phyloP scores from a whole-genome alignment of 2,329 filamentous ascomycete species.

The Colletotrichum euphorbiae region DNA sequence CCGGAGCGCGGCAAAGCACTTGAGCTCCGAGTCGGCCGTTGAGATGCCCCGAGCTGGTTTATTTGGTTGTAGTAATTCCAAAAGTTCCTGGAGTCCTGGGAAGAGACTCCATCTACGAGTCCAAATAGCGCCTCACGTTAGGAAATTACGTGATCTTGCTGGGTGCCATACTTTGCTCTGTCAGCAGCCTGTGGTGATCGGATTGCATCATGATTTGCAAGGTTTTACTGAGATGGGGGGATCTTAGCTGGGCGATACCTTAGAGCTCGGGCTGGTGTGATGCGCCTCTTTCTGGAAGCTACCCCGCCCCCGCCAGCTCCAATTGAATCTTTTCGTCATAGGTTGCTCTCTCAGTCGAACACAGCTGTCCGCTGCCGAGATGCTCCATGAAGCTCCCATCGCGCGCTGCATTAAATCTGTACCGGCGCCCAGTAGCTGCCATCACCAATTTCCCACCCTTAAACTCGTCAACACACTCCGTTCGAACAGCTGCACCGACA shows the following conservation, averaged over 20 bases:
- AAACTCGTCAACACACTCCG: background rate
- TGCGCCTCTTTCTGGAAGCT: background rate
- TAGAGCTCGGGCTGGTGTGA: background rate
- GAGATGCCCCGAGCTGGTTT: background rate
- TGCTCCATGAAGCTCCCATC: constrained; percentile 35
- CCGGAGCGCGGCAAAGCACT: too few species aligned
- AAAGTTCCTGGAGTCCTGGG: background rate
- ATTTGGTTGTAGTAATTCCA: constrained; percentile 11
- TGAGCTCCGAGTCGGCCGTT: background rate
- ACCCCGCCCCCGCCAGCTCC: constrained; percentile 36
- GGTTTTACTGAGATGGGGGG: background rate
- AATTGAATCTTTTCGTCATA: constrained; percentile 25
- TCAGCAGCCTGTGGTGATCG: constrained; percentile 29
- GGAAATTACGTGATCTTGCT: constrained; percentile 21
- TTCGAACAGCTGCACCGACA: background rate
- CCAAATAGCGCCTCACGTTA: background rate
- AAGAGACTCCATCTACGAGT: background rate
- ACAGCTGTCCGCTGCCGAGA: constrained; percentile 8
- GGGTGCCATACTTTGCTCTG: constrained; percentile 10
- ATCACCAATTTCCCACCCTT: background rate
- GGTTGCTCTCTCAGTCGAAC: constrained; percentile 1
- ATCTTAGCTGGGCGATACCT: background rate
- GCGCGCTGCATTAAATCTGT: constrained; percentile 29
- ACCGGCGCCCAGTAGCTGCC: constrained; percentile 21
- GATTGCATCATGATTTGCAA: constrained; percentile 35